A percentile compares a stretch with the other conserved stretches of the same genome.
Conservation (phyloP, 495 filamentous ascomycete genomes). For the Aspergillus homomorphus region DNA sequence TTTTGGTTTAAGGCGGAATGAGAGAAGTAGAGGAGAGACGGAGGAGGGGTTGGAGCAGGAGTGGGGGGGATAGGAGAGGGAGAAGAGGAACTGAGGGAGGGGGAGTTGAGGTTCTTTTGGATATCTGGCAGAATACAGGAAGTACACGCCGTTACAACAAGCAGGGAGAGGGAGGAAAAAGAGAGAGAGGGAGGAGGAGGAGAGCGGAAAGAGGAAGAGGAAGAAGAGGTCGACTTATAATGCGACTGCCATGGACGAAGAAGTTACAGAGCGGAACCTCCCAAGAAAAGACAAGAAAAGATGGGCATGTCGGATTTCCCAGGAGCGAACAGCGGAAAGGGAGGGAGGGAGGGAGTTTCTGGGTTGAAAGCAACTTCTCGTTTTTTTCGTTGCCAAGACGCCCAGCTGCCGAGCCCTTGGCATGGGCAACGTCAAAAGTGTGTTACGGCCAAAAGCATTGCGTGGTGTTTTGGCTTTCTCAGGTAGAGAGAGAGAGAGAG, state of each 20-base stretch:
- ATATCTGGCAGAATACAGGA: slow-evolving; percentile 8
- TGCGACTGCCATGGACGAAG: slow-evolving; percentile 22
- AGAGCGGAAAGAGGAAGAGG: slow-evolving; percentile 15
- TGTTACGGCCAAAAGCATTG: slow-evolving; percentile 4
- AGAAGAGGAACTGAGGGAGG: slow-evolving; percentile 6
- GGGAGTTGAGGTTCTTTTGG: neutral
- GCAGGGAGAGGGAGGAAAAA: slow-evolving; percentile 10
- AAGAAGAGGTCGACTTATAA: slow-evolving; percentile 30
- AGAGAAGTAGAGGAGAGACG: neutral
- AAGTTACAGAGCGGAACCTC: slow-evolving; percentile 31
- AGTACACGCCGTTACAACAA: slow-evolving; percentile 9
- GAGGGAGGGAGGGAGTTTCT: slow-evolving; percentile 12
- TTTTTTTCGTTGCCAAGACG: slow-evolving; percentile 41
- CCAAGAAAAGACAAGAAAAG: slow-evolving; percentile 27
- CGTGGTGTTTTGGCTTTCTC: neutral
- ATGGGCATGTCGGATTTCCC: slow-evolving; percentile 14
- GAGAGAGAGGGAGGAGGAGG: slow-evolving; percentile 14
- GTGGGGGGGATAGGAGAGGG: slow-evolving; percentile 12
- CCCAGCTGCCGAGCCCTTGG: slow-evolving; percentile 48
- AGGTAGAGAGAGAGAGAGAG: neutral
- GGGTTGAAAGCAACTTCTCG: slow-evolving; percentile 14
- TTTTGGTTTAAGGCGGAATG: neutral
- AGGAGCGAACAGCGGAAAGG: slow-evolving; percentile 27
- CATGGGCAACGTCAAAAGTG: slow-evolving; percentile 21
- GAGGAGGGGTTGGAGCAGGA: slow-evolving; percentile 4